Conservation (phyloP, 2,329 filamentous ascomycete genomes). For the Huntiella savannae region DNA sequence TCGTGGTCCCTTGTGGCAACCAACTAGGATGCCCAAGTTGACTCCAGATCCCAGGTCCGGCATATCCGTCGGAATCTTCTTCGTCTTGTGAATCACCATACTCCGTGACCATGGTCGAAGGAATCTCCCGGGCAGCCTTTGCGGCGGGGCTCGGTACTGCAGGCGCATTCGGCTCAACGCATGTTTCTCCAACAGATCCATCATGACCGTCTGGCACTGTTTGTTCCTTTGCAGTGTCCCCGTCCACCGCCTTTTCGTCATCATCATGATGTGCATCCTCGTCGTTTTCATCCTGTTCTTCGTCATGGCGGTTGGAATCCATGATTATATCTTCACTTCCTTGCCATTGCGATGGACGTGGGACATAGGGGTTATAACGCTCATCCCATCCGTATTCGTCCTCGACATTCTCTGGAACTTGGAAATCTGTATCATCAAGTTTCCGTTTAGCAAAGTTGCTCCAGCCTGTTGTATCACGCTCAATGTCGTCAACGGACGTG, state of each 20-base stretch:
- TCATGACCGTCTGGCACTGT: slow-evolving; percentile 11
- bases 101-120: slow-evolving; percentile 1
- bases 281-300: slow-evolving; percentile 13
- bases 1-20: neutral
- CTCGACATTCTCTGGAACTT: slow-evolving; percentile 39
- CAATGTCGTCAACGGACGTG: slow-evolving; percentile 13
- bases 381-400: slow-evolving; percentile 57
- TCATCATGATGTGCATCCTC: slow-evolving; percentile 13
- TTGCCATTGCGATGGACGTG: slow-evolving; percentile 46
- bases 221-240: slow-evolving; percentile 11
- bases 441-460: slow-evolving; percentile 36
- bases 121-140: neutral
- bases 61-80: slow-evolving; percentile 1
- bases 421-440: slow-evolving; percentile 23
- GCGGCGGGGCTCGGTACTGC: too few species aligned
- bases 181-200: neutral
- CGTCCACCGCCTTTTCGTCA: slow-evolving; percentile 8
- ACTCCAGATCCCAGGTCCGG: neutral
- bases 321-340: slow-evolving; percentile 45
- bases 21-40: neutral
- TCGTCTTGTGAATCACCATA: slow-evolving; percentile 3
- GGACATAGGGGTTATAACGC: slow-evolving; percentile 40
- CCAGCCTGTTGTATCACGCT: neutral
- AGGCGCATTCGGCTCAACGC: too few species aligned
- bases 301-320: slow-evolving; percentile 23